Evolutionary conservation across 1,139 yeast genomes (phyloP).

Genomic region (Scheffersomyces titani): DNA sequence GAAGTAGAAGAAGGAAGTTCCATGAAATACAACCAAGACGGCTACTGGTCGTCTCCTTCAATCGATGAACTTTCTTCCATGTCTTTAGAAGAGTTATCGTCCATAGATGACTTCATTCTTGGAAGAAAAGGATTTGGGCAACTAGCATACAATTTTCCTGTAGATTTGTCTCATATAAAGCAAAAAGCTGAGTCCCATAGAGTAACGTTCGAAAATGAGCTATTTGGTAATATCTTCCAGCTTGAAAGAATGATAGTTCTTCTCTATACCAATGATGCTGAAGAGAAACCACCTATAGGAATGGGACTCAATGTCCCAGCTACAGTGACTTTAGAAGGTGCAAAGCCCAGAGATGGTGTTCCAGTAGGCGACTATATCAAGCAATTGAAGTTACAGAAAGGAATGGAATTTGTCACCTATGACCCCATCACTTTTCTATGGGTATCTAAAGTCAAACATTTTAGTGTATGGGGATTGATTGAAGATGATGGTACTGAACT

Average conservation of each 20-base stretch:
- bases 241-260: constrained; percentile 60
- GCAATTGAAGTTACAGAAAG: constrained; percentile 49
- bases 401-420: constrained; percentile 78
- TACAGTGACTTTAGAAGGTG: constrained; percentile 70
- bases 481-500: constrained; percentile 65
- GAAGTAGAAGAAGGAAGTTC: constrained; percentile 5
- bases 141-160: constrained; percentile 69
- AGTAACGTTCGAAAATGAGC: constrained; percentile 22
- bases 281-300: constrained; percentile 64
- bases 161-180: constrained; percentile 55
- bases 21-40: constrained; percentile 28
- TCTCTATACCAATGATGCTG: constrained; percentile 60
- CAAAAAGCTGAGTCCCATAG: constrained; percentile 32
- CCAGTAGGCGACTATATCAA: constrained; percentile 42
- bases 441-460: constrained; percentile 86
- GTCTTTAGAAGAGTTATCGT: constrained; percentile 52
- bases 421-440: constrained; percentile 76
- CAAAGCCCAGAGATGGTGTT: constrained; percentile 43
- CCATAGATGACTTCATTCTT: constrained; percentile 66
- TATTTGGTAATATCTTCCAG: constrained; percentile 61
- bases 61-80: constrained; percentile 52
- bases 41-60: constrained; percentile 83
- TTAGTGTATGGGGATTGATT: constrained; percentile 89
- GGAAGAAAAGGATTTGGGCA: constrained; percentile 81
- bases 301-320: constrained; percentile 83